Percentiles rank a stretch among this genome's conserved stretches.
These are phyloP conservation scores for Plantago elongata DNA, from an alignment of 257 asterid species.

Conservation along the genomic window DNA sequence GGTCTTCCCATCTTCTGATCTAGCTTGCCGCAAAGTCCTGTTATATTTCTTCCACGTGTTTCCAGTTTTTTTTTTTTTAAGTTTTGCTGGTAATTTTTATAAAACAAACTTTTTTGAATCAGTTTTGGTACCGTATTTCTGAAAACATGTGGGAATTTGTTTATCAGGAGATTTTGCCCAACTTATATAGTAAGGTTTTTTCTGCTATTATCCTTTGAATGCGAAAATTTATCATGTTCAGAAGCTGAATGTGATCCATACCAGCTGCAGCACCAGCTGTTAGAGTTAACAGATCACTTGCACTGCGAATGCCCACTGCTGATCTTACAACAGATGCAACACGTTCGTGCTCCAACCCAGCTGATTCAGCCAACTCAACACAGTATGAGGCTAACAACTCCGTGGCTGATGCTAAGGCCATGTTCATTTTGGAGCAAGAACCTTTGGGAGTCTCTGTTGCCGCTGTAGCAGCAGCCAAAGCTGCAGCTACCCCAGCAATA, in stretches of 20 bases:
- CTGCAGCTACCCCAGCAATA: conserved; percentile 84
- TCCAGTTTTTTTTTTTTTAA: too few species aligned
- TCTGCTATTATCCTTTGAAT: too few species aligned
- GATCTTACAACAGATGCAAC: conserved; percentile 61
- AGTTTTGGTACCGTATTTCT: too few species aligned
- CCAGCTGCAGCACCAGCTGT: conserved; percentile 97
- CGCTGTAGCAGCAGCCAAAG: conserved; percentile 52
- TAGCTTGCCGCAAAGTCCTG: too few species aligned
- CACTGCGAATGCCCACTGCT: conserved; percentile 54
- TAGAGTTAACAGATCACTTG: conserved; percentile 67
- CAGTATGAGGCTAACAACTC: conserved; percentile 79
- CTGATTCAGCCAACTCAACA: conserved; percentile 71
- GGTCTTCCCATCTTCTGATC: background rate
- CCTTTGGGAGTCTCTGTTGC: conserved; percentile 37
- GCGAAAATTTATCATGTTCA: background rate
- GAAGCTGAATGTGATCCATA: conserved; percentile 19
- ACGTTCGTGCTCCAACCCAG: conserved; percentile 52
- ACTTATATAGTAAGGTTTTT: too few species aligned
- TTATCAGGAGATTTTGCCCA: too few species aligned
- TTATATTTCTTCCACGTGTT: too few species aligned
- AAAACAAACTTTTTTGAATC: too few species aligned
- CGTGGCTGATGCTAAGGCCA: conserved; percentile 75
- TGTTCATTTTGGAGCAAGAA: conserved; percentile 47
- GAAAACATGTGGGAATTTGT: too few species aligned
- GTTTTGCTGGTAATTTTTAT: too few species aligned